Evolutionary conservation across 2,329 filamentous ascomycete species (phyloP).

Genomic region (Curvularia spicifera): DNA sequence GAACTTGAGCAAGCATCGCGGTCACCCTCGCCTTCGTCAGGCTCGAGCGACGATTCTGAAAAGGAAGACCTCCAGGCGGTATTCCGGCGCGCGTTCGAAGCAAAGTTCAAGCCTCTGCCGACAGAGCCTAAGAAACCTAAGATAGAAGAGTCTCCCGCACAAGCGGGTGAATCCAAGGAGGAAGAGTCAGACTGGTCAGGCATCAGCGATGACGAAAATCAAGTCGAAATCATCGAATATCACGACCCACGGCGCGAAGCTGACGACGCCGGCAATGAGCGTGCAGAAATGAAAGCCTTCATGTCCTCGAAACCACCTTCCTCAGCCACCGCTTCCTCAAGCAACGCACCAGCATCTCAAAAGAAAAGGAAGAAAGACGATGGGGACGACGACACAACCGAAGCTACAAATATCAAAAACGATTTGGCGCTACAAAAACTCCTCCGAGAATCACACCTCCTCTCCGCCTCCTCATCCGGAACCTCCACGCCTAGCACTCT

Average conservation of each 20-base stretch:
- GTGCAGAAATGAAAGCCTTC: slow-evolving; percentile 77
- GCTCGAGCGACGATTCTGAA: slow-evolving; percentile 35
- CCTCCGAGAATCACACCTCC: slow-evolving; percentile 88
- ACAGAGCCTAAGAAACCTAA: slow-evolving; percentile 41
- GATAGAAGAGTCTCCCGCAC: slow-evolving; percentile 34
- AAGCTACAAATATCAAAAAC: slow-evolving; percentile 77
- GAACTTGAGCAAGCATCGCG: slow-evolving; percentile 37
- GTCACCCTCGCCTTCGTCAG: slow-evolving; percentile 38
- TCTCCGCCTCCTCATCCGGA: slow-evolving; percentile 63
- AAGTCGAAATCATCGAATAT: slow-evolving; percentile 55
- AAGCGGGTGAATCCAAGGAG: slow-evolving; percentile 38
- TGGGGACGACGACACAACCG: slow-evolving; percentile 58
- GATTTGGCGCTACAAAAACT: slow-evolving; percentile 91
- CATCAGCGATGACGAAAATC: slow-evolving; percentile 55
- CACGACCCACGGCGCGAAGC: slow-evolving; percentile 22
- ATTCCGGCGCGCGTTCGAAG: slow-evolving; percentile 85
- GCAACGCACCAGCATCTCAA: slow-evolving; percentile 15
- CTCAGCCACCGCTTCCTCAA: slow-evolving; percentile 32
- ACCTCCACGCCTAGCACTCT: slow-evolving; percentile 47
- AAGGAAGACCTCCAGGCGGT: slow-evolving; percentile 70
- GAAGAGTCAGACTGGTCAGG: slow-evolving; percentile 67
- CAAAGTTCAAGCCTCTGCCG: slow-evolving; percentile 78
- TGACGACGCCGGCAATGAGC: slow-evolving; percentile 39
- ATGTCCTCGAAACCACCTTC: slow-evolving; percentile 67
- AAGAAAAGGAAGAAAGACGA: slow-evolving; percentile 23